Percentiles rank a stretch among this genome's conserved stretches.
These are phyloP conservation scores for Albifimbria verrucaria DNA, from an alignment of 2,329 filamentous ascomycete genomes.

Conservation along the genomic window DNA sequence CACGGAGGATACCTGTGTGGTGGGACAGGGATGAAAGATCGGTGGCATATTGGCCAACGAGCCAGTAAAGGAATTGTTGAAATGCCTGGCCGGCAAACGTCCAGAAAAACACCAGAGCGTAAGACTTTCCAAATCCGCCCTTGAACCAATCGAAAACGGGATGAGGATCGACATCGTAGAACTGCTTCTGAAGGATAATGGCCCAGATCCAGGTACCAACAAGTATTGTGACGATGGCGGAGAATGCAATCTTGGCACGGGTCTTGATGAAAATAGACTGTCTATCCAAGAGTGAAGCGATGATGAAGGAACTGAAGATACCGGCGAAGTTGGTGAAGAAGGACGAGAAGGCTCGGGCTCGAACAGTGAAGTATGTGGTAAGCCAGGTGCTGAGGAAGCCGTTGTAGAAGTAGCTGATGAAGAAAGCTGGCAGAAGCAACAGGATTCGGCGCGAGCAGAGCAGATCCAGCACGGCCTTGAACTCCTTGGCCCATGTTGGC, in stretches of 20 bases:
- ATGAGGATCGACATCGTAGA: slow-evolving; percentile 9
- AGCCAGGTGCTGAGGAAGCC: slow-evolving; percentile 6
- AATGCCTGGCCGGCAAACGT: slow-evolving; percentile 15
- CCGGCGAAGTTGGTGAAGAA: slow-evolving; percentile 9
- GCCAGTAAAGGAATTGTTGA: slow-evolving; percentile 10
- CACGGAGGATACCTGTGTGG: slow-evolving; percentile 4
- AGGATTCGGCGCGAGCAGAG: slow-evolving; percentile 12
- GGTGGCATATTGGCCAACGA: slow-evolving; percentile 7
- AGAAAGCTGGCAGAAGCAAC: slow-evolving; percentile 6
- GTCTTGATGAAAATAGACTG: slow-evolving; percentile 16
- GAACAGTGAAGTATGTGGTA: slow-evolving; percentile 9
- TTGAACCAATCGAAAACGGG: slow-evolving; percentile 15
- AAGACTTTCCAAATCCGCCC: slow-evolving; percentile 14
- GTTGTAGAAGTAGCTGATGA: slow-evolving; percentile 8
- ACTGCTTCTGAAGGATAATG: slow-evolving; percentile 12
- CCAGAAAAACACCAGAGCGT: slow-evolving; percentile 16
- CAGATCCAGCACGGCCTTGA: slow-evolving; percentile 8
- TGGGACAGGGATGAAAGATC: slow-evolving; percentile 4
- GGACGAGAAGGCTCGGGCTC: slow-evolving; percentile 7
- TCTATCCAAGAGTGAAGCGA: slow-evolving; percentile 9
- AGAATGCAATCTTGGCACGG: slow-evolving; percentile 33
- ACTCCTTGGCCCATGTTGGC: slow-evolving; percentile 9
- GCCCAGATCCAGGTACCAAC: slow-evolving; percentile 15
- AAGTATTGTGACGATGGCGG: slow-evolving; percentile 4
- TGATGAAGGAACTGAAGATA: slow-evolving; percentile 7